Evolutionary conservation across 257 asterid species (phyloP), one percentile per base, ranked within the genome.

Genomic region (Solanum chaucha): DNA sequence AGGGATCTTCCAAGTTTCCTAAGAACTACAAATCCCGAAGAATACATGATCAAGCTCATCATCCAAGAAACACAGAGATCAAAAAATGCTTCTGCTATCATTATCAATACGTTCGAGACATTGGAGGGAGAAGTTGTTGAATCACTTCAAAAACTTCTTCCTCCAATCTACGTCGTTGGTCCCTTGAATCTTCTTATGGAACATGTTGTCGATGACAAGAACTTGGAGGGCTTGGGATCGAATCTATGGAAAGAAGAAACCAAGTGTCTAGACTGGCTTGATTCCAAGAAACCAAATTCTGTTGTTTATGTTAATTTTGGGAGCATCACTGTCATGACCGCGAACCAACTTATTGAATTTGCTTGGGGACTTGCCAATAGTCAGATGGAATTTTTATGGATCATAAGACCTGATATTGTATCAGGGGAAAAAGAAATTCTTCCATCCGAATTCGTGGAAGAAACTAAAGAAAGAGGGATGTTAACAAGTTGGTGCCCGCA

Each of bases 341-440:
- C 88, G 0, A 44, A 82, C 3, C 94, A 94, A 36, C 92, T 94
- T 1, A 73, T 72, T 6, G 94, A 93, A 87, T 91, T 94, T 22
- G 96, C 94, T 1, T 91, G 93, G 93, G 98, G 95, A 2, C 92
- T 93, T 51, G 94, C 92, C 0, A 90, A 91, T 72, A 93, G 93
- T 41, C 83, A 86, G 74, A 90, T 77, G 48, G 4, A 73, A 0
- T 93, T 94, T 58, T 68, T 94, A 26, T 94, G 98, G 96, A 65
- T 94, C 38, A 78, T 94, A 8, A 44, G 97, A 67, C 93, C 94
- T 4, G 95, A 94, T 68, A 89, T 94, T 36, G 93, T 93, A 28
- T 87, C 92, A 0, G 96, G 94, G 0, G 86, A 88, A 24, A 5
- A 80, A 3, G 89, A 87, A 1, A 10, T 87, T 75, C 77, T 93